Percentiles rank a stretch among this genome's conserved stretches.
These are phyloP conservation scores for Moniliella sp. DNA, from an alignment of 1,284 basidiomycete genomes.

Conservation along the genomic window DNA sequence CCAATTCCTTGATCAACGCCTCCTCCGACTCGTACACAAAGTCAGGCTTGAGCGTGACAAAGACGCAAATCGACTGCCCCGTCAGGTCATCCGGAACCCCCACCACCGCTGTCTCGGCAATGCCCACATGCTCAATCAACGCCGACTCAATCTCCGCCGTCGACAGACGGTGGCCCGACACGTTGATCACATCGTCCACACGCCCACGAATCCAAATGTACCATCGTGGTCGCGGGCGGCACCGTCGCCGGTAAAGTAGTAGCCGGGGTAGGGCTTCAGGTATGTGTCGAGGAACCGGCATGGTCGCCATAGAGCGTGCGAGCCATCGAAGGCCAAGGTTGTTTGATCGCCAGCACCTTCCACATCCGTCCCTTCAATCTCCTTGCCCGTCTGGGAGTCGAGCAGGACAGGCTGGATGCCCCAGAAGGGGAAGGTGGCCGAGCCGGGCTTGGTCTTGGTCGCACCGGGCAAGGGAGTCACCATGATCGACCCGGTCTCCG, in stretches of 20 bases:
- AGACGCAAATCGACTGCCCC: slow-evolving; percentile 32
- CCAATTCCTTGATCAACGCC: slow-evolving; percentile 61
- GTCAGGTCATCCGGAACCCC: slow-evolving; percentile 31
- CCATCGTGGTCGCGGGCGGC: slow-evolving; percentile 81
- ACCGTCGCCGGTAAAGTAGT: slow-evolving; percentile 90
- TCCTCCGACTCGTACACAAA: slow-evolving; percentile 59
- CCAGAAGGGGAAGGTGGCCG: slow-evolving; percentile 91
- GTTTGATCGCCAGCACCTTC: slow-evolving; percentile 73
- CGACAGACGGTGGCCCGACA: slow-evolving; percentile 77
- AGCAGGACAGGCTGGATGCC: slow-evolving; percentile 73
- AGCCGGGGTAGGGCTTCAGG: slow-evolving; percentile 51
- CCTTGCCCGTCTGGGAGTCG: slow-evolving; percentile 57
- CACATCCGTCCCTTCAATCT: slow-evolving; percentile 55
- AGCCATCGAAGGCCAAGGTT: slow-evolving; percentile 89
- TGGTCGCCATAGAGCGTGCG: slow-evolving; percentile 81
- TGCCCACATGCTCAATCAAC: slow-evolving; percentile 73
- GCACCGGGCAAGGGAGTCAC: slow-evolving; percentile 87
- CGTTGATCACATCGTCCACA: slow-evolving; percentile 56
- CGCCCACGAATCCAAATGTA: slow-evolving; percentile 80
- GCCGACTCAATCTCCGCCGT: slow-evolving; percentile 95
- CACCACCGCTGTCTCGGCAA: slow-evolving; percentile 63
- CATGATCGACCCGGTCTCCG: slow-evolving; percentile 86
- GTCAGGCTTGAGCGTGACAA: slow-evolving; percentile 46
- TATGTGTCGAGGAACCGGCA: slow-evolving; percentile 79
- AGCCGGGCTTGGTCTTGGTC: slow-evolving; percentile 81